These are phyloP conservation scores for Salvia miltiorrhiza DNA, from an alignment of 257 asterid species.

Conservation along the genomic window DNA sequence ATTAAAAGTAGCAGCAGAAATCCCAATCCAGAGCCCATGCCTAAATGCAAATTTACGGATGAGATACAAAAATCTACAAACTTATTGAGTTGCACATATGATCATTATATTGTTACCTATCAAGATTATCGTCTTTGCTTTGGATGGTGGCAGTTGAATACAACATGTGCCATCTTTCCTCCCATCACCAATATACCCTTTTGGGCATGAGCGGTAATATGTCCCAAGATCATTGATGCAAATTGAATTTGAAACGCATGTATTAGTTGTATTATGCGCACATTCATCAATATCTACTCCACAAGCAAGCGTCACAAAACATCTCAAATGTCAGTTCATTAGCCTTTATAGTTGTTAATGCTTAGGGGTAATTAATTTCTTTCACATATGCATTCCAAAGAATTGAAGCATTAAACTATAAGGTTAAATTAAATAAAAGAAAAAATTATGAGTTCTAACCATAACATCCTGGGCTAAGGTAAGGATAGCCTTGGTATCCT, in stretches of 20 bases:
- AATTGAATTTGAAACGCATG: neutral
- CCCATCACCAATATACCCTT: no score
- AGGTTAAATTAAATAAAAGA: no score
- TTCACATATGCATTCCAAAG: no score
- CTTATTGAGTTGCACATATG: no score
- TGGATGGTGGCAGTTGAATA: neutral
- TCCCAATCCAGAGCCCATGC: neutral
- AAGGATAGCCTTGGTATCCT: neutral
- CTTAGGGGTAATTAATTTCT: no score
- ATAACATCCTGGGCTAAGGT: neutral
- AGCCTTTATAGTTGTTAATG: no score
- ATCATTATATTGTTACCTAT: neutral
- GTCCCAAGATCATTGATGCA: neutral
- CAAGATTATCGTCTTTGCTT: neutral
- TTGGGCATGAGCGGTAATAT: neutral
- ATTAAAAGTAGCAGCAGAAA: neutral
- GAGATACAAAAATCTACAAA: neutral
- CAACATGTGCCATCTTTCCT: neutral
- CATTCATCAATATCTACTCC: conserved; percentile 8
- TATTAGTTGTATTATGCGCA: neutral
- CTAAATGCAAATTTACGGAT: neutral
- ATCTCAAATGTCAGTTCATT: no score
- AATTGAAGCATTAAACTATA: no score
- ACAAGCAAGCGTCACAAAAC: no score
- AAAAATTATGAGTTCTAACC: neutral